phyloP scores from a whole-genome alignment of 2,329 filamentous ascomycete species.

The Trichoderma sp. region DNA sequence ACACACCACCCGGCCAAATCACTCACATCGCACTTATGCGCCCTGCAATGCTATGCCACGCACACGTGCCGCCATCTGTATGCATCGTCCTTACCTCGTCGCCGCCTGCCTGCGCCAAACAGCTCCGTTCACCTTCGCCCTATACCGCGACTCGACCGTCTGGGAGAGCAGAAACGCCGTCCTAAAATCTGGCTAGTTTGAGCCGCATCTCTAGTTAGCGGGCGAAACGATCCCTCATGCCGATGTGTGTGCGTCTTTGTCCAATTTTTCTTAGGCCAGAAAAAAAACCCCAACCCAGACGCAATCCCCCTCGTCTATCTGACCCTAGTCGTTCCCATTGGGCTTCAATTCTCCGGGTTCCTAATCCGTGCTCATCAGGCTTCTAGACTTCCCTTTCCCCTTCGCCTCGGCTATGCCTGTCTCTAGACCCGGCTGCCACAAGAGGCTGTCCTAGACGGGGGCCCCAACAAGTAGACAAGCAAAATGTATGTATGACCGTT shows the following conservation, averaged over 20 bases:
- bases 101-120: not conserved
- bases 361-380: constrained; percentile 1
- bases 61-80: constrained; percentile 26
- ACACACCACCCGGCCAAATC: constrained; percentile 13
- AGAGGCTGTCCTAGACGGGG: not conserved
- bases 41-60: constrained; percentile 26
- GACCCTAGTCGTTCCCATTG: constrained; percentile 16
- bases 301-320: not conserved
- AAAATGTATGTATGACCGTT: not conserved
- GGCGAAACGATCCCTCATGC: not conserved
- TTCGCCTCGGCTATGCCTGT: not conserved
- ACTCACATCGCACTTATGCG: constrained; percentile 24
- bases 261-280: not conserved
- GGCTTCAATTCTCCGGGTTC: constrained; percentile 20
- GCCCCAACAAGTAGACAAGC: not conserved
- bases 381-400: not conserved
- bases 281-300: not conserved
- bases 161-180: not conserved
- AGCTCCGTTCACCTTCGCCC: not conserved
- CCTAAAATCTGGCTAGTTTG: not conserved
- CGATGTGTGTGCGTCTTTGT: not conserved
- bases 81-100: constrained; percentile 2
- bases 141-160: not conserved
- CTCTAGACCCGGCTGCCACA: not conserved
- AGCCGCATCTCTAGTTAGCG: not conserved